phyloP scores from a whole-genome alignment of 257 asterid species.

The Salvia miltiorrhiza region DNA sequence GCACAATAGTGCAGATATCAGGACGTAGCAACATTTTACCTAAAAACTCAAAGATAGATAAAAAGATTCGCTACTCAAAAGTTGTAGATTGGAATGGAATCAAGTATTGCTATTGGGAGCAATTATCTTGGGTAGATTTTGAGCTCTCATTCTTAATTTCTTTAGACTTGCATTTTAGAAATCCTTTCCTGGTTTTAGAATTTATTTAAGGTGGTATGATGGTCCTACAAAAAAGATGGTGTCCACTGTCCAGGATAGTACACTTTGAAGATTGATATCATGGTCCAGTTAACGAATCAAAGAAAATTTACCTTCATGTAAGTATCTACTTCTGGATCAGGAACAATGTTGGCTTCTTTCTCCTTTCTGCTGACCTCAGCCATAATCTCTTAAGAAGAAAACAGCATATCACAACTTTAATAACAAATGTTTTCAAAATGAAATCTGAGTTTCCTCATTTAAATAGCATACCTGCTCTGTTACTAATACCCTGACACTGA shows the following conservation, averaged over 20 bases:
- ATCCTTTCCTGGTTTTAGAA: neutral
- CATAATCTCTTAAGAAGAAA: constrained; percentile 44
- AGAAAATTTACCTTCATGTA: constrained; percentile 58
- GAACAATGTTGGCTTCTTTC: constrained; percentile 62
- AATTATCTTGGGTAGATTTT: neutral
- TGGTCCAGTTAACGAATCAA: neutral
- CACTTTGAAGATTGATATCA: neutral
- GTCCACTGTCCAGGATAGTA: neutral
- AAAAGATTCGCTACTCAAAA: neutral
- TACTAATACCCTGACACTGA: constrained; percentile 61
- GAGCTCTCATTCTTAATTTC: neutral
- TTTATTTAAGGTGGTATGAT: neutral
- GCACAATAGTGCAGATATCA: constrained; percentile 1
- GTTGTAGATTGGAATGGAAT: neutral
- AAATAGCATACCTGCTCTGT: constrained; percentile 51
- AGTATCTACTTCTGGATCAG: constrained; percentile 70
- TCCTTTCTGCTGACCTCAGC: constrained; percentile 58
- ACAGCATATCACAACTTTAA: neutral
- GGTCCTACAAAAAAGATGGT: neutral
- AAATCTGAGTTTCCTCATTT: neutral
- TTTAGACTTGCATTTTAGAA: neutral
- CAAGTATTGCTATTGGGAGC: neutral
- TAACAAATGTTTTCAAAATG: neutral
- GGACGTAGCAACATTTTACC: neutral
- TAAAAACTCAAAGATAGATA: neutral